Evolutionary conservation across 2,329 filamentous ascomycete genomes (phyloP), one percentile per base, ranked within the genome.

Genomic region (Rhinocladiella similis): DNA sequence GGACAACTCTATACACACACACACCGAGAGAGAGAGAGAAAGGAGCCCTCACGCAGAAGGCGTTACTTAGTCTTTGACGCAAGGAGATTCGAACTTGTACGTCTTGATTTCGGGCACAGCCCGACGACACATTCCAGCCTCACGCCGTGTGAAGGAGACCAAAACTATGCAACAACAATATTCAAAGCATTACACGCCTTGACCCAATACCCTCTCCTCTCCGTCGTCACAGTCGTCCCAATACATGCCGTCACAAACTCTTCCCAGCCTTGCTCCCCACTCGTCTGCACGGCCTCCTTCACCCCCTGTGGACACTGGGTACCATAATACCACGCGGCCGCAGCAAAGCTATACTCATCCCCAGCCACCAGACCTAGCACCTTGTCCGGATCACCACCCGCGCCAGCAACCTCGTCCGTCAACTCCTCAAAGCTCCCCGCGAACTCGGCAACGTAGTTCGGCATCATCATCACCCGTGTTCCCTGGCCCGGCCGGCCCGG

Each of bases 401-500:
- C 68, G 54, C 61, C 55, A 1, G 66, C 46, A 4, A 73, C 33
- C 18, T 73, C 57, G 1, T 69, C 64, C 2, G 69, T 67, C 1
- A 86, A 61, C 1, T 68, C 77, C 0, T 75, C 72, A 3, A 81
- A 71, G 0, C 73, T 76, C 1, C 65, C 51, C 4, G 83, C 83
- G 62, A 87, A 88, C 63, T 77, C 64, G 1, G 75, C 60, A 64
- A 86, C 84, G 69, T 74, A 85, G 1, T 70, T 65, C 0, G 82
- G 74, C 50, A 75, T 79, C 70, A 87, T 82, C 85, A 88, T 88
- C 67, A 85, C 85, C 3, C 83, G 74, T 0, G 89, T 91, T 20
- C 89, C 89, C 70, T 92, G 87, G 7, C 89, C 89, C 0, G 86
- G 79, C 0, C 73, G 41, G 14, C 68, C 71, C 0, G 80, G 81